Percentiles rank a stretch among this genome's conserved stretches.
Conservation (phyloP, 176 grass and related monocot genomes). For the Eremochloa ophiuroides region DNA sequence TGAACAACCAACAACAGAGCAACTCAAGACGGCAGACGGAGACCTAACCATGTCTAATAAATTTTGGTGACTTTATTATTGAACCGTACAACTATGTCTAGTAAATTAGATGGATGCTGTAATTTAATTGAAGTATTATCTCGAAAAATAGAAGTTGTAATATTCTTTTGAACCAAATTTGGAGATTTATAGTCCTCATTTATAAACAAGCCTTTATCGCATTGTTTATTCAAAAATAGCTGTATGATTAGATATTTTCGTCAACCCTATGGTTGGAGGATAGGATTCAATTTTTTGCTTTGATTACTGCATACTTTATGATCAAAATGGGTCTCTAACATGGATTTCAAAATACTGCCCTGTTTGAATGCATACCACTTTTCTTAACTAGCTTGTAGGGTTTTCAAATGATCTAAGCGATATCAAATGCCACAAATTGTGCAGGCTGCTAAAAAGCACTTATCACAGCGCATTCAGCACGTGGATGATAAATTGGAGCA, state of each 20-base stretch:
- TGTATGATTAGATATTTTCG: background rate
- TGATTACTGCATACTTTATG: too few relatives aligned
- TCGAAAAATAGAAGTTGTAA: background rate
- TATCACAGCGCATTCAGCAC: conserved; percentile 67
- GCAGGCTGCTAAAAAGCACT: conserved; percentile 71
- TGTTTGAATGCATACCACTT: background rate
- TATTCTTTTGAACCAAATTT: background rate
- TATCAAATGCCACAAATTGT: conserved; percentile 6
- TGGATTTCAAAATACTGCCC: too few relatives aligned
- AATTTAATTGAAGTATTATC: background rate
- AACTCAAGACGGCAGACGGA: background rate
- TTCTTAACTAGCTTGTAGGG: background rate
- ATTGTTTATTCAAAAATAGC: background rate
- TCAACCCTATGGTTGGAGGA: background rate
- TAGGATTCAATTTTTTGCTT: background rate
- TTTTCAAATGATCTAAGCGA: background rate
- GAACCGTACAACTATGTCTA: background rate
- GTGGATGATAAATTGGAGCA: conserved; percentile 84
- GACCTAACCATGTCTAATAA: background rate
- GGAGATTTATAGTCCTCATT: background rate
- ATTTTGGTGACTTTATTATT: background rate
- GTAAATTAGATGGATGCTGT: background rate
- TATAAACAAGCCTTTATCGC: background rate
- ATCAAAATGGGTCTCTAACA: too few relatives aligned
- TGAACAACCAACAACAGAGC: background rate